phyloP scores from a whole-genome alignment of 2,329 filamentous ascomycete genomes.

The Aspergillus sp. region DNA sequence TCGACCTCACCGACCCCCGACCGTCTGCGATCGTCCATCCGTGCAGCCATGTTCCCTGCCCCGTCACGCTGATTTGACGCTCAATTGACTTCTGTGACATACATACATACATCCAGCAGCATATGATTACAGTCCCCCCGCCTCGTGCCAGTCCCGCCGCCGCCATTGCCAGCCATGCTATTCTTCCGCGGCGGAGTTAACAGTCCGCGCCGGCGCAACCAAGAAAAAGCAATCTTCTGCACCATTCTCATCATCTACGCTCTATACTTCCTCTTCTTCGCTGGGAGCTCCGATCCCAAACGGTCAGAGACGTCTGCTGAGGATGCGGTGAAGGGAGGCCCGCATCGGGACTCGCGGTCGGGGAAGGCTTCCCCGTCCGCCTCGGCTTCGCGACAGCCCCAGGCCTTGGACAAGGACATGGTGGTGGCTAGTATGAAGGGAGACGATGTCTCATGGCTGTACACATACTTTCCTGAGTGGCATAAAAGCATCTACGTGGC shows the following conservation, averaged over 20 bases:
- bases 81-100: neutral
- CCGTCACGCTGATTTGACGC: neutral
- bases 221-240: slow-evolving; percentile 36
- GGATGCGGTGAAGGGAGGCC: slow-evolving; percentile 14
- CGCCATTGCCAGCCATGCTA: slow-evolving; percentile 28
- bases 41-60: slow-evolving; percentile 10
- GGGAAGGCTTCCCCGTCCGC: slow-evolving; percentile 20
- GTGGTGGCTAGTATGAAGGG: slow-evolving; percentile 44
- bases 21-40: neutral
- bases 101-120: neutral
- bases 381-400: slow-evolving; percentile 13
- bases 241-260: slow-evolving; percentile 37
- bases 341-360: slow-evolving; percentile 19
- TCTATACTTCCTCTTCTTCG: slow-evolving; percentile 38
- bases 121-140: neutral
- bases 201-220: slow-evolving; percentile 38
- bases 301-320: slow-evolving; percentile 13
- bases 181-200: slow-evolving; percentile 38
- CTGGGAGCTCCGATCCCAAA: slow-evolving; percentile 19
- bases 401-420: slow-evolving; percentile 33
- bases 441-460: slow-evolving; percentile 45
- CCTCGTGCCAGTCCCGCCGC: neutral
- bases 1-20: slow-evolving; percentile 2
- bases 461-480: slow-evolving; percentile 48
- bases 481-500: slow-evolving; percentile 58